Conservation (phyloP, 2,329 filamentous ascomycete species). For the Sporothrix mexicana region DNA sequence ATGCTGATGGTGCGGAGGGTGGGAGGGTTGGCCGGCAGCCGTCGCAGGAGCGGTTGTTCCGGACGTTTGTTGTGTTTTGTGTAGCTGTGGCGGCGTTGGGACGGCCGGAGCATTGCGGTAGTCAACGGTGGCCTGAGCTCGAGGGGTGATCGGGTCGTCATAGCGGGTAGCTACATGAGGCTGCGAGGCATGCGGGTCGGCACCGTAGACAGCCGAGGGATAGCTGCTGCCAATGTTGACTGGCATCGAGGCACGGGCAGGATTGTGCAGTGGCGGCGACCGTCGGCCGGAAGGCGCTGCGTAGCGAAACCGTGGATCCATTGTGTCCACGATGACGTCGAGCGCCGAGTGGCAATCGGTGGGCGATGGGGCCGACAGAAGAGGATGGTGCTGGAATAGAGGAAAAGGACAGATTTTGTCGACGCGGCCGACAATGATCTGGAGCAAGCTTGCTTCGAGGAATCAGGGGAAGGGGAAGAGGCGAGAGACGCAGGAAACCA, state of each 20-base stretch:
- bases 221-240: constrained; percentile 55
- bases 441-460: constrained; percentile 4
- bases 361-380: not conserved
- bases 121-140: constrained; percentile 31
- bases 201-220: constrained; percentile 48
- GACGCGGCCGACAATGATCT: not conserved
- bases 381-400: not conserved
- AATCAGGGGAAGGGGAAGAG: not conserved
- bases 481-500: constrained; percentile 6
- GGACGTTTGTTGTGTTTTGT: constrained; percentile 30
- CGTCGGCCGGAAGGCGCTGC: constrained; percentile 45
- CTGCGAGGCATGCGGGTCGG: constrained; percentile 56
- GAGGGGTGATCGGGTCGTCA: constrained; percentile 36
- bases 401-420: not conserved
- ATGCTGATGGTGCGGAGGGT: constrained; percentile 23
- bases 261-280: constrained; percentile 51
- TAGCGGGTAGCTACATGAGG: constrained; percentile 28
- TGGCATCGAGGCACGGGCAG: constrained; percentile 59
- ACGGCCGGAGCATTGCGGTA: constrained; percentile 35
- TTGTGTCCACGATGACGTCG: constrained; percentile 32
- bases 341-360: not conserved
- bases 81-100: constrained; percentile 37
- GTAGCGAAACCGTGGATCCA: constrained; percentile 39
- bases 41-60: not conserved
- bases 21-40: constrained; percentile 15